Evolutionary conservation across 495 filamentous ascomycete genomes (phyloP).

Genomic region (Letharia columbiana): DNA sequence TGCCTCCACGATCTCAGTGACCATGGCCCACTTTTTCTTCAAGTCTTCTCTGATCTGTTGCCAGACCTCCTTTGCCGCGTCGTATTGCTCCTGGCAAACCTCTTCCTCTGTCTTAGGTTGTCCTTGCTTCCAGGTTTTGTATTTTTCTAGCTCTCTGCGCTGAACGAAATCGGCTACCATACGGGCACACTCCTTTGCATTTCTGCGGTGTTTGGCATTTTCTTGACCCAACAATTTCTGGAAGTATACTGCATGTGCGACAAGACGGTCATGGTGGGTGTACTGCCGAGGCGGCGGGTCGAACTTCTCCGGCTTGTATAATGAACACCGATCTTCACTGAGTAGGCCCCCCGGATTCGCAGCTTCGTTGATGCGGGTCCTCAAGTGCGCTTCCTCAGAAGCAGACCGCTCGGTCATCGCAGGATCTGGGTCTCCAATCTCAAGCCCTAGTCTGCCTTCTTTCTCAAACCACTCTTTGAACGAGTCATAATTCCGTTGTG

Average conservation of each 20-base stretch:
- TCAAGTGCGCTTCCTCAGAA: constrained; percentile 40
- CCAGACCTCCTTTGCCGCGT: constrained; percentile 47
- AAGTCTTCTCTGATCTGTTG: constrained; percentile 62
- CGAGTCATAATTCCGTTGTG: constrained; percentile 38
- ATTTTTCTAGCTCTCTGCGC: constrained; percentile 38
- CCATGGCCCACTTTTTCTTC: constrained; percentile 68
- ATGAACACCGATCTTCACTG: constrained; percentile 58
- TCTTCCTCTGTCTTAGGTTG: constrained; percentile 66
- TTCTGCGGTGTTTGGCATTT: constrained; percentile 56
- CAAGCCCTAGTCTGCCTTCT: constrained; percentile 32
- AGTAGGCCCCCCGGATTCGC: constrained; percentile 66
- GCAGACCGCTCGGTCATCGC: constrained; percentile 49
- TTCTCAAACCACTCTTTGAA: constrained; percentile 51
- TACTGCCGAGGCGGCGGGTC: constrained; percentile 66
- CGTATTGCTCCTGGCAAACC: constrained; percentile 39
- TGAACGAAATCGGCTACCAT: constrained; percentile 30
- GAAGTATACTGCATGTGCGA: constrained; percentile 72
- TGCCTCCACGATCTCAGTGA: constrained; percentile 65
- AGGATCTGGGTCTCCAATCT: constrained; percentile 33
- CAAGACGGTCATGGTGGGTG: constrained; percentile 75
- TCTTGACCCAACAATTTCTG: constrained; percentile 69
- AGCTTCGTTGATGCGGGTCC: constrained; percentile 56
- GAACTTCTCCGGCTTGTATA: constrained; percentile 69
- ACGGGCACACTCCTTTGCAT: constrained; percentile 56
- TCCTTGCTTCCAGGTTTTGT: constrained; percentile 52